These are phyloP conservation scores for Ogataea parapolymorpha DNA, from an alignment of 805 yeast genomes.

Conservation along the genomic window DNA sequence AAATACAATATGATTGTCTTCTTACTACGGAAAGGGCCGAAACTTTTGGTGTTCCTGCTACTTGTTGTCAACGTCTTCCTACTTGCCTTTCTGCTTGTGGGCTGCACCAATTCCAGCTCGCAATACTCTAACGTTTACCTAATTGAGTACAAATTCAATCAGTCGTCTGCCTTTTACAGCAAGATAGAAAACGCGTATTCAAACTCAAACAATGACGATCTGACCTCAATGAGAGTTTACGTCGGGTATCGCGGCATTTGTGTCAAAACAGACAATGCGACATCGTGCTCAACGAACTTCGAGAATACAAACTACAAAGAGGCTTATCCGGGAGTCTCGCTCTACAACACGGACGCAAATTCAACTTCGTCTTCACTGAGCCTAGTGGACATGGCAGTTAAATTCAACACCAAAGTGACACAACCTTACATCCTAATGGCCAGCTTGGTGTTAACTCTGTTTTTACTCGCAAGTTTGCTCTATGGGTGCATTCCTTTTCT, in stretches of 20 bases:
- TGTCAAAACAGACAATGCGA: conserved; percentile 33
- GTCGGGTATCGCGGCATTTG: conserved; percentile 61
- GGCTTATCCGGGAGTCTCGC: conserved; percentile 32
- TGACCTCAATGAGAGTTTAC: conserved; percentile 41
- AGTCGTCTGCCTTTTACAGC: conserved; percentile 40
- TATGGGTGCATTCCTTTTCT: conserved; percentile 47
- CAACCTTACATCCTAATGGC: conserved; percentile 55
- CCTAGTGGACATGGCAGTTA: conserved; percentile 44
- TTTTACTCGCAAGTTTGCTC: conserved; percentile 39
- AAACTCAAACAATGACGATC: conserved; percentile 30
- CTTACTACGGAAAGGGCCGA: conserved; percentile 39
- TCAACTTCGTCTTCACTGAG: conserved; percentile 37
- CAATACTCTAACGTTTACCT: conserved; percentile 50
- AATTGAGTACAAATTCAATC: conserved; percentile 47
- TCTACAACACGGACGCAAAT: conserved; percentile 33
- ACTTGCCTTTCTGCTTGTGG: conserved; percentile 52
- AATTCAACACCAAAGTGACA: conserved; percentile 43
- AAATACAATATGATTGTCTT: conserved; percentile 1
- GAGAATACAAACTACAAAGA: conserved; percentile 20
- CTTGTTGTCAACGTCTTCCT: conserved; percentile 49
- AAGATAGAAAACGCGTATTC: conserved; percentile 38
- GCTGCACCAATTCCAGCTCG: conserved; percentile 43
- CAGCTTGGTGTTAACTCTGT: conserved; percentile 41
- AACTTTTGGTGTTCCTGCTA: conserved; percentile 37
- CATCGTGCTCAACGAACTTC: conserved; percentile 33